Base-by-base conservation (phyloP, 495 filamentous ascomycete species). In the Hyaloscypha finlandica region DNA sequence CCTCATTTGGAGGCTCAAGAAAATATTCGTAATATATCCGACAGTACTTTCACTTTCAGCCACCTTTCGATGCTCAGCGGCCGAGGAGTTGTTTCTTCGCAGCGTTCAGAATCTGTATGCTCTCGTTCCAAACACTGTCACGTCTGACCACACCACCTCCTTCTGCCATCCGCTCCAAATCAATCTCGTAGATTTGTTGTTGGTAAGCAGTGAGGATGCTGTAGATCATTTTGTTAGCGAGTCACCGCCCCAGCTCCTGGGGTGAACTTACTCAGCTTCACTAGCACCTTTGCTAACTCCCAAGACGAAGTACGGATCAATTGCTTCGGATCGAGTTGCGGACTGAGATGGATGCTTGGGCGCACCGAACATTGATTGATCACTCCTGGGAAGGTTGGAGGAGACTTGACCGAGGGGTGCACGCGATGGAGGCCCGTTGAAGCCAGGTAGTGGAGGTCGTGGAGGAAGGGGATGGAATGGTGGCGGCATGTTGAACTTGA, bases 231-330 rank as follows among this genome's bases (percentile, higher is more conserved):
- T 55, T 59, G 65, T 58, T 39, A 52, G 29, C 25, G 58, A 63
- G 22, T n/a, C 4, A 39, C 20, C 30, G 16, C 16, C 12, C 12
- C 3, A 63, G 8, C 3, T 42, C 45, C 12, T 11, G 5, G 30
- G 30, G 12, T 20, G 12, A 20, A 57, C 64, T 67, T 70, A 70
- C 68, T 64, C 63, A 48, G 32, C 29, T 29, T 70, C 59, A 2
- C 14, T 31, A 12, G 68, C 68, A 31, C 59, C 57, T 22, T 63
- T 33, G 1, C 20, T 25, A 19, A 70, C 33, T 12, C 64, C 64
- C 8, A 70, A 31, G 2, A 70, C 64, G 31, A 70, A 70, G 33
- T 70, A 29, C 16, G 68, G 68, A 48, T 70, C n/a, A 9, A 22
- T 30, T 16, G 42, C 4, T 48, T 19, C 42, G 16, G 16, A 19